phyloP scores from a whole-genome alignment of 441 rosid species.

The Biscutella laevigata region DNA sequence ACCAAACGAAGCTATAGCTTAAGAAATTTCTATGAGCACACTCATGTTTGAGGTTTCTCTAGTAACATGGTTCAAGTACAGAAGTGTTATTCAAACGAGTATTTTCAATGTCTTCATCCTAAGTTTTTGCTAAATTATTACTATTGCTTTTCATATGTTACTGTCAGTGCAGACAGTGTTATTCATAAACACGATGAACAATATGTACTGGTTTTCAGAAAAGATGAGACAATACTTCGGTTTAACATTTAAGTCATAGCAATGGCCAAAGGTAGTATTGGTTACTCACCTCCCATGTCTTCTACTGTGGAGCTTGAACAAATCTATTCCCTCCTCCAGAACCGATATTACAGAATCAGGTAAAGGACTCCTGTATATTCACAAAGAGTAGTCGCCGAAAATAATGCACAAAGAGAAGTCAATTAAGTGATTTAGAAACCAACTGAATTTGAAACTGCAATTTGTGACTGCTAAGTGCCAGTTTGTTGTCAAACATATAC shows the following conservation, averaged over 20 bases:
- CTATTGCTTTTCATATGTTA: not conserved
- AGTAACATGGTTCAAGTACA: slow-evolving; percentile 3
- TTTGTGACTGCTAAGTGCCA: not conserved
- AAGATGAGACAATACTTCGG: not conserved
- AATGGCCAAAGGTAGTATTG: not conserved
- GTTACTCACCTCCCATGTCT: slow-evolving; percentile 73
- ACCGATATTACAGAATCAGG: slow-evolving; percentile 58
- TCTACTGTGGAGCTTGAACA: slow-evolving; percentile 58
- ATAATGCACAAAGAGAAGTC: slow-evolving; percentile 20
- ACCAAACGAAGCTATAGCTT: not conserved
- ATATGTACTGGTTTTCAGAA: not conserved
- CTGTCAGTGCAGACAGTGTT: not conserved
- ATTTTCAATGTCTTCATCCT: not conserved
- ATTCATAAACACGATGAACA: not conserved
- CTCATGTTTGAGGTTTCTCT: not conserved
- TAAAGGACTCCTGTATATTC: slow-evolving; percentile 64
- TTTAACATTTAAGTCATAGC: not conserved
- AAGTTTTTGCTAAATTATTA: not conserved
- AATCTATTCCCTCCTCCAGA: slow-evolving; percentile 74
- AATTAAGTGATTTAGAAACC: not conserved
- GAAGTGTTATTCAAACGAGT: no score
- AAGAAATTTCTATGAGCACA: not conserved
- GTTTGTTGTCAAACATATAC: slow-evolving; percentile 27
- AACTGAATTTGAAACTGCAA: slow-evolving; percentile 1
- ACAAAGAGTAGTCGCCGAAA: no score